These are phyloP conservation scores for Isabelozyma heimii DNA, from an alignment of 805 yeast genomes.

Conservation along the genomic window DNA sequence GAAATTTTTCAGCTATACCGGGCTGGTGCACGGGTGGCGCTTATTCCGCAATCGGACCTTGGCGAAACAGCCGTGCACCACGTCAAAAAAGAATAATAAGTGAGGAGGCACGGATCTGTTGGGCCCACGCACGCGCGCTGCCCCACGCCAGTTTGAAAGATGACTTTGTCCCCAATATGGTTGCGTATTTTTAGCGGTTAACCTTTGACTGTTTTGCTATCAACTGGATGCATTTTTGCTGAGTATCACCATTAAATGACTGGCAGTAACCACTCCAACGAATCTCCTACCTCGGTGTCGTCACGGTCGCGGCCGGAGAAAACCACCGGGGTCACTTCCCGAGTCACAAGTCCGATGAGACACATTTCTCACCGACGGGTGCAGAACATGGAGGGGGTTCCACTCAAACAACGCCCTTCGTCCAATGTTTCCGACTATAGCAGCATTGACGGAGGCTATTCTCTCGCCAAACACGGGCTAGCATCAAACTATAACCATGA, in stretches of 20 bases:
- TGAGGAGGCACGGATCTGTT: no score
- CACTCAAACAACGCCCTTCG: background rate
- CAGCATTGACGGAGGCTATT: background rate
- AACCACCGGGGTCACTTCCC: background rate
- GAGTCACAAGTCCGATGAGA: background rate
- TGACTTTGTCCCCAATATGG: no score
- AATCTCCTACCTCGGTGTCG: background rate
- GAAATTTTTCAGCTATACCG: background rate
- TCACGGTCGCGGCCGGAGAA: background rate
- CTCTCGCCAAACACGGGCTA: background rate
- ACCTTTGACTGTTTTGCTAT: no score
- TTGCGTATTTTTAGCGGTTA: no score
- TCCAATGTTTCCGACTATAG: background rate
- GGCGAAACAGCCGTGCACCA: no score
- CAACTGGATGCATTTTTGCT: background rate
- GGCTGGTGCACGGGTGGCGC: background rate
- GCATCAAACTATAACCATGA: background rate
- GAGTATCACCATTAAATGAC: background rate
- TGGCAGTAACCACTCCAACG: background rate
- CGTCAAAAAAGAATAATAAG: no score
- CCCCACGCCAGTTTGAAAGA: no score
- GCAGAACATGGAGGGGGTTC: background rate
- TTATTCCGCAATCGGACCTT: background rate
- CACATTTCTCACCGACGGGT: background rate
- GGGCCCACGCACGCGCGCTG: no score